phyloP scores from a whole-genome alignment of 441 rosid genomes.

The Pelargonium myrrhifolium region DNA sequence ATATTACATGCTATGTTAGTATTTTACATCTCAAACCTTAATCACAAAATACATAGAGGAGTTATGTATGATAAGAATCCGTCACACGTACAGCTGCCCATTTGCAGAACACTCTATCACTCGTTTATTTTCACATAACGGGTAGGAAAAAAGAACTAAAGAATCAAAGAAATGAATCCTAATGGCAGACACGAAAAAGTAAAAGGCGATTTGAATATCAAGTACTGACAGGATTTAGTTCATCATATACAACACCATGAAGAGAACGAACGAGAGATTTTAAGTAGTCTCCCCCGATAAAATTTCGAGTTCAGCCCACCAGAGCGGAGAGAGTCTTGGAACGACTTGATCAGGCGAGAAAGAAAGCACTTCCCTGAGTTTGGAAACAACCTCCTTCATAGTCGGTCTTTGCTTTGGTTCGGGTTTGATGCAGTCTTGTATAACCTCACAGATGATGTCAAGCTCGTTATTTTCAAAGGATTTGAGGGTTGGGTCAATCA shows the following conservation, averaged over 20 bases:
- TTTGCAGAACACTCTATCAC: too few species aligned
- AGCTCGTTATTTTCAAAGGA: slow-evolving; percentile 54
- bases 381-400: slow-evolving; percentile 43
- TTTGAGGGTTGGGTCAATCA: slow-evolving; percentile 59
- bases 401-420: slow-evolving; percentile 54
- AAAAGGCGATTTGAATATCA: slow-evolving; percentile 2
- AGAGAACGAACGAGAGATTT: slow-evolving; percentile 16
- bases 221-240: slow-evolving; percentile 7
- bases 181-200: not conserved
- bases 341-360: slow-evolving; percentile 71
- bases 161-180: slow-evolving; percentile 9
- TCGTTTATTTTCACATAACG: too few species aligned
- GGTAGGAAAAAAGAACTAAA: not conserved
- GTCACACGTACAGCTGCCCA: too few species aligned
- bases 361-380: slow-evolving; percentile 40
- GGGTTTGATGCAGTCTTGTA: slow-evolving; percentile 44
- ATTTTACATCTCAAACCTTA: too few species aligned
- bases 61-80: too few species aligned
- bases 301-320: slow-evolving; percentile 97
- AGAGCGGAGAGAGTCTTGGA: slow-evolving; percentile 79
- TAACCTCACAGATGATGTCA: slow-evolving; percentile 46
- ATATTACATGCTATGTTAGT: too few species aligned
- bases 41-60: too few species aligned
- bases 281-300: slow-evolving; percentile 71
- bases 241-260: slow-evolving; percentile 19